Percentiles rank a stretch among this genome's conserved stretches.
Evolutionary conservation across 257 asterid species (phyloP).

Genomic region (Fraxinus cuspidata): DNA sequence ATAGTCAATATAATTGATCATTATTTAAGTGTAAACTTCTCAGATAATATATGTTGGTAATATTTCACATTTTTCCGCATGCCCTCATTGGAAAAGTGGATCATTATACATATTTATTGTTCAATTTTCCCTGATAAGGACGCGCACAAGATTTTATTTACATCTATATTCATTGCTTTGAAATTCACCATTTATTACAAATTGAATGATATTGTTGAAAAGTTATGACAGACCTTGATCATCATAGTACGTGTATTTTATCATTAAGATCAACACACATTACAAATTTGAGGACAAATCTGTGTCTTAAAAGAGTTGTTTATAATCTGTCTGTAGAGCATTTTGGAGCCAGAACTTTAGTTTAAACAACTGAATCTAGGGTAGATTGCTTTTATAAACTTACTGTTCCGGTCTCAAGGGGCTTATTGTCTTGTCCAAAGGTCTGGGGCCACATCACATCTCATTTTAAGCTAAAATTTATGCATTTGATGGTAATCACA

Average conservation of each 20-base stretch:
- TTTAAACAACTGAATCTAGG: not conserved
- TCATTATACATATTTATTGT: not conserved
- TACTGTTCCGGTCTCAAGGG: not conserved
- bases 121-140: not conserved
- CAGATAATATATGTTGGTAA: not conserved
- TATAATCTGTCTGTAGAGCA: not conserved
- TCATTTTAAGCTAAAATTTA: not conserved
- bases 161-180: not conserved
- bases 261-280: not conserved
- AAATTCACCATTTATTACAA: not conserved
- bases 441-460: not conserved
- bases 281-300: not conserved
- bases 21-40: not conserved
- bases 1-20: not conserved
- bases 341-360: not conserved
- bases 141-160: not conserved
- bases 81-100: not conserved
- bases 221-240: not conserved
- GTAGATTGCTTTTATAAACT: not conserved
- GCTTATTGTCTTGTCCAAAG: slow-evolving; percentile 1
- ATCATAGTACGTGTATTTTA: not conserved
- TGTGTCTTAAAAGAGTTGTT: not conserved
- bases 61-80: not conserved
- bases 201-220: not conserved
- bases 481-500: slow-evolving; percentile 21